Percentiles rank a stretch among this genome's conserved stretches.
These are phyloP conservation scores for Arabidopsis arenosa DNA, from an alignment of 345 rosid genomes.

Conservation along the genomic window DNA sequence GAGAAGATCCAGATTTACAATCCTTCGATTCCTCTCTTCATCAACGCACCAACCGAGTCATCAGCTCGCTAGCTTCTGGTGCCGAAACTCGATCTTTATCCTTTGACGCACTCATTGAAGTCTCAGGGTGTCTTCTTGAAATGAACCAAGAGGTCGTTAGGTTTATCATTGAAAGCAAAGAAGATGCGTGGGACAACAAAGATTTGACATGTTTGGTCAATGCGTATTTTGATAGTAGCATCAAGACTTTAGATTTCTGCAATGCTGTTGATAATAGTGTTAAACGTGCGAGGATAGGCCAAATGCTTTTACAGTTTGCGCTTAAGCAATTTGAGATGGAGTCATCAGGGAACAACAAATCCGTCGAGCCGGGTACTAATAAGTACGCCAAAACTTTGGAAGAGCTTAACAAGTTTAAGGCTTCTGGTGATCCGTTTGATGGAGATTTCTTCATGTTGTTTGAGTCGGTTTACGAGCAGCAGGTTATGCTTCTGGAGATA, in stretches of 20 bases:
- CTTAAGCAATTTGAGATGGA: constrained; percentile 68
- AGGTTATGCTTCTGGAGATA: constrained; percentile 55
- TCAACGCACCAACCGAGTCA: constrained; percentile 66
- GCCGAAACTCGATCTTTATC: constrained; percentile 64
- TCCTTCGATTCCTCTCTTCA: constrained; percentile 68
- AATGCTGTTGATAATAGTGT: constrained; percentile 68
- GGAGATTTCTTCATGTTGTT: constrained; percentile 66
- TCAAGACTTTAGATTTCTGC: constrained; percentile 78
- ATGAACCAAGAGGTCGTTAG: constrained; percentile 81
- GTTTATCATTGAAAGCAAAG: constrained; percentile 66
- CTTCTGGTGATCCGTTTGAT: constrained; percentile 74
- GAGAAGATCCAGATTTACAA: constrained; percentile 67
- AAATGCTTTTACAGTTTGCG: constrained; percentile 63
- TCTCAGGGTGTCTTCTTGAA: constrained; percentile 70
- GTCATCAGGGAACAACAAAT: constrained; percentile 10
- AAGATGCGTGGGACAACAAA: constrained; percentile 74
- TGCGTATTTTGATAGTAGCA: constrained; percentile 77
- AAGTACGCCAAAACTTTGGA: constrained; percentile 64
- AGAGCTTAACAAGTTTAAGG: constrained; percentile 70
- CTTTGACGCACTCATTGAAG: constrained; percentile 77
- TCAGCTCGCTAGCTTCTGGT: constrained; percentile 58
- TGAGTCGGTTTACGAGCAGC: constrained; percentile 61
- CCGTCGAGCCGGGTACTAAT: constrained; percentile 40
- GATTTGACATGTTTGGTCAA: constrained; percentile 66
- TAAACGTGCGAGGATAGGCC: constrained; percentile 63